Evolutionary conservation across 176 grass and related monocot species (phyloP), one percentile per base, ranked within the genome.

Genomic region (Puya raimondii): DNA sequence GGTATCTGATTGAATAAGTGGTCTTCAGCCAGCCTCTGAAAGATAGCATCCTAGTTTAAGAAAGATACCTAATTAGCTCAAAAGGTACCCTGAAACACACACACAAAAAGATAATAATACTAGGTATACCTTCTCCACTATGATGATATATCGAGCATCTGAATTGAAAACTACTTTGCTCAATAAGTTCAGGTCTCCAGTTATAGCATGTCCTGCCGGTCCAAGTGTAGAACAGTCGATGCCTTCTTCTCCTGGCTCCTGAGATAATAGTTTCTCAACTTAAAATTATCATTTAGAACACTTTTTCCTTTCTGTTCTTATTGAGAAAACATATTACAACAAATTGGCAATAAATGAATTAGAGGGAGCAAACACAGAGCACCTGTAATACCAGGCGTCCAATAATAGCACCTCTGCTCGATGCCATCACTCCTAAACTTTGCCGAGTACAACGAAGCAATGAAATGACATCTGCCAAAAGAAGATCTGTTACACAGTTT

Each of bases 21-120:
- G 66, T 97, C 93, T 90, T 97, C 93, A 68, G 89, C 83, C 69
- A 97, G 82, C 83, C 93, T 87, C 77, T 97, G 89, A 84, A 97
- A 97, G 90, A 97, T 86, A 51, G 86, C 89, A 78, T 97, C 89
- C 93, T 97, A 79, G 68, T 84, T 68, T 42, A 77, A 82, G 50
- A 26, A 56, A 52, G 13, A 25, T 12, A 53, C 15, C 10, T 2
- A 17, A 69, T 78, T 51, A 75, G 65, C 20, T 50, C 9, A 27
- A 23, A 66, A 2, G 3, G 49, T 64, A 67, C 9, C 50, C 26
- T 15, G 67, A 63, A 63, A 18, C 57, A 15, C 53, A 75, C 12
- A 61, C 0, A 70, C 59, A 16, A 48, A 11, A 29, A 18, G 22
- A 26, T 61, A 20, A 23, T 56, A 10, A 13, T 47, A 57, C 64